Evolutionary conservation across 352 stramenopile species (phyloP).

Genomic region (Phytophthora crassamura): DNA sequence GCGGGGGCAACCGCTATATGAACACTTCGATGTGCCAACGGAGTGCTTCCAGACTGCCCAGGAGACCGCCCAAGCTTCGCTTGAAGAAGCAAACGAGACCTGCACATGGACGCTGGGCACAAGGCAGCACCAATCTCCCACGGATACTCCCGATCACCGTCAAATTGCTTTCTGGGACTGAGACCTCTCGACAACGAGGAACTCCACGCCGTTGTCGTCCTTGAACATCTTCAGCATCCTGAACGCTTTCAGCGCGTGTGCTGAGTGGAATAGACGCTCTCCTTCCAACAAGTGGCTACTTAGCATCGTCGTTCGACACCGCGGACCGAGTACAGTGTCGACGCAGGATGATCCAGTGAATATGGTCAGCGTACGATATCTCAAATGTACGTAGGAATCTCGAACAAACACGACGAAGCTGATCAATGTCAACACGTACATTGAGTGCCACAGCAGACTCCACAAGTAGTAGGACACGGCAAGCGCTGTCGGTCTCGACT

Average conservation of each 20-base stretch:
- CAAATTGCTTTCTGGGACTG: constrained; percentile 6
- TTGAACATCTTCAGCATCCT: constrained; percentile 21
- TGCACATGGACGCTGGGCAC: neutral
- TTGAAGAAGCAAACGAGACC: constrained; percentile 10
- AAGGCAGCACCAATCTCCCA: constrained; percentile 11
- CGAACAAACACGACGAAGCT: constrained; percentile 19
- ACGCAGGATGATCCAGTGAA: constrained; percentile 17
- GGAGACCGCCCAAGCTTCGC: constrained; percentile 6
- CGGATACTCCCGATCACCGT: constrained; percentile 13
- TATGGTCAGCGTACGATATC: neutral
- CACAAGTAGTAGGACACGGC: constrained; percentile 31
- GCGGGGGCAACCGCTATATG: neutral
- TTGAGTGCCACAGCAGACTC: constrained; percentile 25
- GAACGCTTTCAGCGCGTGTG: constrained; percentile 24
- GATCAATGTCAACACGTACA: constrained; percentile 25
- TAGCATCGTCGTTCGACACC: constrained; percentile 23
- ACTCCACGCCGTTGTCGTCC: constrained; percentile 16
- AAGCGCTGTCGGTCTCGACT: constrained; percentile 12
- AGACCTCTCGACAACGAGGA: constrained; percentile 14
- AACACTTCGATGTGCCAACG: neutral
- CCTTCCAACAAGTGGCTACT: constrained; percentile 14
- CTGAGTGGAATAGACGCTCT: constrained; percentile 14
- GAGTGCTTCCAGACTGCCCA: neutral
- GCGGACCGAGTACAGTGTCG: constrained; percentile 17
- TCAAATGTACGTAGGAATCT: neutral